These are phyloP conservation scores for Arthroderma uncinatum DNA, from an alignment of 2,329 filamentous ascomycete genomes.

Conservation along the genomic window DNA sequence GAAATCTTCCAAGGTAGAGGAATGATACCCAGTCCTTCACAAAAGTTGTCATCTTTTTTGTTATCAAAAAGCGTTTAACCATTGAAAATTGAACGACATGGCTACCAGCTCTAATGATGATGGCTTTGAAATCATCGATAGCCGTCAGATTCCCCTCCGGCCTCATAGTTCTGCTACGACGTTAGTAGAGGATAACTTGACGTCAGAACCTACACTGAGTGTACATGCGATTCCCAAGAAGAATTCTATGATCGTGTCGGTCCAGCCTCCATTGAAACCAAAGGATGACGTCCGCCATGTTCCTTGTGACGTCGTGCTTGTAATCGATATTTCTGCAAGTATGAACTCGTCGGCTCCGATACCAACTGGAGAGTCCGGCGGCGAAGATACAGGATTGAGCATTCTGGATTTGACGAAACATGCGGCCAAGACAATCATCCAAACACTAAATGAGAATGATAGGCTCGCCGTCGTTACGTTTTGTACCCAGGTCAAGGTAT, in stretches of 20 bases:
- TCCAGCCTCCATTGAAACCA: constrained; percentile 17
- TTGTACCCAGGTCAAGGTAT: constrained; percentile 29
- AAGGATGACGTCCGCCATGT: constrained; percentile 22
- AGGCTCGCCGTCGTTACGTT: constrained; percentile 50
- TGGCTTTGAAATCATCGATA: constrained; percentile 1
- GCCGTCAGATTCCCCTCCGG: neutral
- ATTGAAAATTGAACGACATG: neutral
- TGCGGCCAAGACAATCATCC: constrained; percentile 47
- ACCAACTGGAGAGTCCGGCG: constrained; percentile 24
- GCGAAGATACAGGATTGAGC: constrained; percentile 42
- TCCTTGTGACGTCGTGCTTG: constrained; percentile 50
- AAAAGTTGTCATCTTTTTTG: neutral
- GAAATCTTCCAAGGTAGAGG: neutral
- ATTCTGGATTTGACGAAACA: constrained; percentile 52
- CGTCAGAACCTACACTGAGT: neutral
- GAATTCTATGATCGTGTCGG: constrained; percentile 17
- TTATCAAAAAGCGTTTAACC: neutral
- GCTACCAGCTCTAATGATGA: constrained; percentile 1
- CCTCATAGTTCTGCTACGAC: neutral
- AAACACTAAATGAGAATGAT: constrained; percentile 45
- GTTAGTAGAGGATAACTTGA: neutral
- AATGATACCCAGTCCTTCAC: too few species aligned
- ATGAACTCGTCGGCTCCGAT: constrained; percentile 42
- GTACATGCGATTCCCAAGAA: constrained; percentile 7
- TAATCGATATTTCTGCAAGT: constrained; percentile 51